These are phyloP conservation scores for Solanum hybrid DNA, from an alignment of 305 asterid genomes.

Conservation along the genomic window DNA sequence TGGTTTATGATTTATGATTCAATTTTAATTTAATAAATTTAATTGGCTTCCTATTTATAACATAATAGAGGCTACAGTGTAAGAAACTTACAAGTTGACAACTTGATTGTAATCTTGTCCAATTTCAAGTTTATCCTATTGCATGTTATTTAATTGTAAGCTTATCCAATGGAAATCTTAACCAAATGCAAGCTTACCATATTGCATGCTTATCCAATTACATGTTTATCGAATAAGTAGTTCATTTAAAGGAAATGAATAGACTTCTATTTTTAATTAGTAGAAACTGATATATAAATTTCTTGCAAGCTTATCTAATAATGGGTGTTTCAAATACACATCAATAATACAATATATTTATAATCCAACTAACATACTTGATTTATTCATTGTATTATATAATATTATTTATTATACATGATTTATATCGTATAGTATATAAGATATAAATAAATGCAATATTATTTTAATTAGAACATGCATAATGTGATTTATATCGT, in stretches of 20 bases:
- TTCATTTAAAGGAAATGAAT: background rate
- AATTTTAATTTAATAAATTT: no score
- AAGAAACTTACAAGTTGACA: background rate
- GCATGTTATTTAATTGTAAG: no score
- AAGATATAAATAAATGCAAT: no score
- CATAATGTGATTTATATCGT: no score
- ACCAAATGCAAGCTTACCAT: background rate
- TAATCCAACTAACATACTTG: background rate
- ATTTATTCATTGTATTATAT: background rate
- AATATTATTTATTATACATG: background rate
- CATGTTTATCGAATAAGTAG: background rate
- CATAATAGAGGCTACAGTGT: background rate
- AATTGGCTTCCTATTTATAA: background rate
- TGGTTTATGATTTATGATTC: background rate
- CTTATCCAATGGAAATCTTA: background rate
- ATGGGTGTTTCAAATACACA: background rate
- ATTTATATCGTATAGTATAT: no score
- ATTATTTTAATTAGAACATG: no score
- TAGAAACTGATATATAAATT: background rate
- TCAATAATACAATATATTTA: background rate
- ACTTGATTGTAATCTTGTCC: background rate
- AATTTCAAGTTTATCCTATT: background rate
- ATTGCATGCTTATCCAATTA: background rate
- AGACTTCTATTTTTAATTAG: background rate
- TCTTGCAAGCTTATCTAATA: background rate